Base-by-base conservation (phyloP, 75 land plant genomes). In the Sequoiadendron giganteum region DNA sequence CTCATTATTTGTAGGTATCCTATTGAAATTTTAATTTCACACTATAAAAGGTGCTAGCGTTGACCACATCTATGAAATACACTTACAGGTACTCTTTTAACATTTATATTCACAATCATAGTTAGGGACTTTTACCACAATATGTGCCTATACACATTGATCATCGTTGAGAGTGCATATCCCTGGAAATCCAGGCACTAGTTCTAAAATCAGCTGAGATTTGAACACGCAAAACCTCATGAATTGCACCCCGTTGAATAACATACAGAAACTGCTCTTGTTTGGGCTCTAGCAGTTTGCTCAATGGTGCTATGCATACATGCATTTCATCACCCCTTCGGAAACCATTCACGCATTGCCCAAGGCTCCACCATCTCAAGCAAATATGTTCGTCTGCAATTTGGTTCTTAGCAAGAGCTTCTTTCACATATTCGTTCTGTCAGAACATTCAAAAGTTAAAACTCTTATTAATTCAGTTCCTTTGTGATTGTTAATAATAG, bases 301-400 rank as follows among this genome's bases (percentile, higher is more conserved):
- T 55, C 88, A 97, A 87, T n/a, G 98, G 93, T 48, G 93, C 85
- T 39, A 87, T 89, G 40, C 92, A 93, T 84, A 91, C 90, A 34
- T 88, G 92, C 87, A 88, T 89, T 65, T 97, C 97, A 82, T 97
- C 99, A 40, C 92, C 88, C 86, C 95, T 87, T 45, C 99, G 98
- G 87, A 96, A 97, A 11, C 99, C 99, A 89, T 91, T 91, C 43
- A 91, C 90, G 97, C 99, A 96, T 78, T 96, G 93, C 1, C 99
- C 99, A n/a, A 97, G 92, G 85, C 92, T 96, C 95, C 95, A 97
- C 99, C 98, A 96, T 88, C 93, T 91, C 73, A 97, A 91, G 73
- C 93, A 95, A 49, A 97, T 92, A 87, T 93, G 90, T 61, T 95
- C 88, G 15, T 93, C 93, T 25, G 91, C 88, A 21, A 96, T 90